These are phyloP conservation scores for Penicillium sp. DNA, from an alignment of 2,329 filamentous ascomycete species.

Conservation along the genomic window DNA sequence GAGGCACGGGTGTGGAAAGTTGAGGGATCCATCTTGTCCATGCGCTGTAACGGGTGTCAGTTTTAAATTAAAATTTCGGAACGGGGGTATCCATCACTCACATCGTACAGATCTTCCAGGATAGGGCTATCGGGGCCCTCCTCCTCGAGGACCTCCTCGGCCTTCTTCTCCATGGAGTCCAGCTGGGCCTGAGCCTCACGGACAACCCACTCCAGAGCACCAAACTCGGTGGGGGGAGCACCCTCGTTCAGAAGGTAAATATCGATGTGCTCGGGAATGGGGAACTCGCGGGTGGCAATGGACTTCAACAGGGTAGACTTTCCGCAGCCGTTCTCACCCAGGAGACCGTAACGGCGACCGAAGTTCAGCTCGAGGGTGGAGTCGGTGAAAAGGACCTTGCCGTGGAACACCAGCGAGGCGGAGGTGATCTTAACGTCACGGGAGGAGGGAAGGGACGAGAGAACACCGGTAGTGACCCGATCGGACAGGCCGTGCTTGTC, in stretches of 20 bases:
- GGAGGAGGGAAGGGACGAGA: slow-evolving; percentile 76
- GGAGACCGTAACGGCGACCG: slow-evolving; percentile 84
- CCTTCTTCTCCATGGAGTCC: slow-evolving; percentile 78
- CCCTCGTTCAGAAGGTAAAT: slow-evolving; percentile 98
- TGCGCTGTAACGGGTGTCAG: slow-evolving; percentile 60
- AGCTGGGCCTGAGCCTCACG: slow-evolving; percentile 90
- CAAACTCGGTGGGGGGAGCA: slow-evolving; percentile 79
- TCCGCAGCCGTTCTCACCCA: slow-evolving; percentile 98
- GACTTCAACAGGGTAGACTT: slow-evolving; percentile 98
- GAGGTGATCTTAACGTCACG: slow-evolving; percentile 97
- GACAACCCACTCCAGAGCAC: slow-evolving; percentile 96
- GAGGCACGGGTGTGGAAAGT: slow-evolving; percentile 95
- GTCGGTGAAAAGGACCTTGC: slow-evolving; percentile 91
- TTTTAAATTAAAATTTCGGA: not conserved
- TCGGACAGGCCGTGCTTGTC: slow-evolving; percentile 95
- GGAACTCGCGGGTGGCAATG: slow-evolving; percentile 88
- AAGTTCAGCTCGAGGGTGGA: slow-evolving; percentile 89
- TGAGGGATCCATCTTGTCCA: slow-evolving; percentile 97
- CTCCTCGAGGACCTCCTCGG: slow-evolving; percentile 85
- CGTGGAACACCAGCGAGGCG: slow-evolving; percentile 92
- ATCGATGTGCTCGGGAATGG: slow-evolving; percentile 92
- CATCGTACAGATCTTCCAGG: slow-evolving; percentile 92
- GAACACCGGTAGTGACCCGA: slow-evolving; percentile 94
- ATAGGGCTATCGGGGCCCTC: slow-evolving; percentile 87
- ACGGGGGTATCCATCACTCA: slow-evolving; percentile 46